Evolutionary conservation across 805 yeast genomes (phyloP), one percentile per base, ranked within the genome.

Genomic region (Cyberlindnera saturnus): DNA sequence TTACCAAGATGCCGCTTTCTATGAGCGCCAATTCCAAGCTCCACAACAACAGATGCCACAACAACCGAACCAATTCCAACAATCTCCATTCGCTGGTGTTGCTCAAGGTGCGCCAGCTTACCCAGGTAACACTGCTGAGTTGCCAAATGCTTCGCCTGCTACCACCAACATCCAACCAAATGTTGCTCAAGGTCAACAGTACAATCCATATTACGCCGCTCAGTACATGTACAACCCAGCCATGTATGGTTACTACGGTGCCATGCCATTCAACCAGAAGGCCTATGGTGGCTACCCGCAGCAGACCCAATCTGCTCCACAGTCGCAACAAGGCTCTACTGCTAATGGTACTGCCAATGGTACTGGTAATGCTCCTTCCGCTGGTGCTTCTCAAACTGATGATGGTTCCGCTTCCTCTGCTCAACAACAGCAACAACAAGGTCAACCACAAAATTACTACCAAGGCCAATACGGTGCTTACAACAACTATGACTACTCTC

Each of bases 121-220:
- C 28, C 47, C 48, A 32, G 42, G 38, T 9, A 30, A 20, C 33
- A 49, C 51, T 42, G 18, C 48, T 39, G 58, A 55, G 6, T 39
- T 53, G 37, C 44, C 46, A 18, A 30, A 50, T 31, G 57, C 58
- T 35, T 57, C 64, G 32, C 61, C 63, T 42, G 61, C 54, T 36
- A 44, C 54, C 34, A 48, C 62, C 14, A 37, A 54, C 35, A 57
- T 53, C 34, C 63, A 61, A 46, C 59, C 59, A 51, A 51, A 36
- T 36, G 34, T 45, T 29, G 46, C 48, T 30, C 52, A 26, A 55
- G 47, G 45, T 20, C 59, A 51, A 44, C 56, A 56, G 44, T 57
- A 51, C 44, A 44, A 44, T 33, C 55, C 51, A 41, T 51, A 44
- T 43, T 47, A 41, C 45, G 50, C 44, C 38, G 42, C 43, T 43